phyloP scores from a whole-genome alignment of 2,329 filamentous ascomycete genomes.

The Rutstroemia sydowiana region DNA sequence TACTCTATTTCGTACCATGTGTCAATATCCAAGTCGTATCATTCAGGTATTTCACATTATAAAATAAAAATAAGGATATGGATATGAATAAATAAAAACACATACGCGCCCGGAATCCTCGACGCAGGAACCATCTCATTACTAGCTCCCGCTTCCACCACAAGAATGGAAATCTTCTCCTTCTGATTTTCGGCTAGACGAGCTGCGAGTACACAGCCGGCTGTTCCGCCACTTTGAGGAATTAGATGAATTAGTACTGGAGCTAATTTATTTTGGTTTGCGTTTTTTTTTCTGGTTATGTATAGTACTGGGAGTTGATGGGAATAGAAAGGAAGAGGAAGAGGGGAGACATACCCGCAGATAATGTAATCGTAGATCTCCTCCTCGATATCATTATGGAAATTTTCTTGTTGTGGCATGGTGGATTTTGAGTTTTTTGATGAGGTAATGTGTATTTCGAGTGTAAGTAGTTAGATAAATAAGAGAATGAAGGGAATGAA shows the following conservation, averaged over 20 bases:
- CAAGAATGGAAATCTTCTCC: too few relatives aligned
- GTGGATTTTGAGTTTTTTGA: too few relatives aligned
- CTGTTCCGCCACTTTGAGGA: neutral
- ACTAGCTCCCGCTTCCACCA: neutral
- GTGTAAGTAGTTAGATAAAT: too few relatives aligned
- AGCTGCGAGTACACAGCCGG: neutral
- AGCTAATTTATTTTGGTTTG: neutral
- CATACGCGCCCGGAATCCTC: neutral
- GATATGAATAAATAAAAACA: too few relatives aligned
- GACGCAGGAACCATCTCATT: neutral
- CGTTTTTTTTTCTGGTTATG: too few relatives aligned
- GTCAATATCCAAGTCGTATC: too few relatives aligned
- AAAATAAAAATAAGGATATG: too few relatives aligned
- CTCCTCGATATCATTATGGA: neutral
- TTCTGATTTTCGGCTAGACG: neutral
- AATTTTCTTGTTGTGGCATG: neutral
- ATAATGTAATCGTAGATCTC: neutral
- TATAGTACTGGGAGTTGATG: too few relatives aligned
- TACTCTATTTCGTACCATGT: too few relatives aligned
- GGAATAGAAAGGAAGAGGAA: too few relatives aligned
- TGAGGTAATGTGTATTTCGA: too few relatives aligned
- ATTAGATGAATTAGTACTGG: rapidly evolving
- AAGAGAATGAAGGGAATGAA: neutral
- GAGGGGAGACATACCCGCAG: neutral
- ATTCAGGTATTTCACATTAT: too few relatives aligned